Evolutionary conservation across 2,329 filamentous ascomycete genomes (phyloP).

Genomic region (Xylogone sp.): DNA sequence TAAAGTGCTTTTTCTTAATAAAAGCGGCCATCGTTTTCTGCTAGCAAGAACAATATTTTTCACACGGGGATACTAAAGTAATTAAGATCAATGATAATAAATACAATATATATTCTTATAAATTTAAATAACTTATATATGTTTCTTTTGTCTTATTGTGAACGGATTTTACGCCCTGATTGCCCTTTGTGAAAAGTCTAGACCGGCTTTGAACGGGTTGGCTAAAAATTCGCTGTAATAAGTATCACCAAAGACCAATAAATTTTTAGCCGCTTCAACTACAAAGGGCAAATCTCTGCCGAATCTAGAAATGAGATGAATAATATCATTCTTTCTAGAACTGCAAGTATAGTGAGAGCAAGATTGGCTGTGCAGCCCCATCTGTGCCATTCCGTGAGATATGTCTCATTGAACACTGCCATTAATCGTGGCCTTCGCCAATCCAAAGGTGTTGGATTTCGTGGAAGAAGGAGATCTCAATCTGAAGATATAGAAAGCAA

Average conservation of each 20-base stretch:
- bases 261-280: background rate
- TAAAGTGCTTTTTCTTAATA: too few species aligned
- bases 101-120: too few species aligned
- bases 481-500: background rate
- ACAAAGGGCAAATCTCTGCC: background rate
- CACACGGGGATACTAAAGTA: too few species aligned
- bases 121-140: too few species aligned
- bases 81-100: too few species aligned
- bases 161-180: too few species aligned
- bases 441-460: constrained; percentile 33
- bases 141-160: too few species aligned
- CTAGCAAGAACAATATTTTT: too few species aligned
- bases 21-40: too few species aligned
- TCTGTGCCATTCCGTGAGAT: constrained; percentile 2
- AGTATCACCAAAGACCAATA: background rate
- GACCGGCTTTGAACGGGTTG: too few species aligned
- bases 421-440: constrained; percentile 64
- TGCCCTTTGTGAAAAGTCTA: too few species aligned
- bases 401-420: constrained; percentile 60
- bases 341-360: constrained; percentile 8
- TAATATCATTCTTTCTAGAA: constrained; percentile 13
- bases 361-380: constrained; percentile 2
- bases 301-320: constrained; percentile 16
- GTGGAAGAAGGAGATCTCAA: constrained; percentile 15
- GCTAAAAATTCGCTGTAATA: too few species aligned